These are phyloP conservation scores for Aspergillus ostianus DNA, from an alignment of 495 filamentous ascomycete species.

Conservation along the genomic window DNA sequence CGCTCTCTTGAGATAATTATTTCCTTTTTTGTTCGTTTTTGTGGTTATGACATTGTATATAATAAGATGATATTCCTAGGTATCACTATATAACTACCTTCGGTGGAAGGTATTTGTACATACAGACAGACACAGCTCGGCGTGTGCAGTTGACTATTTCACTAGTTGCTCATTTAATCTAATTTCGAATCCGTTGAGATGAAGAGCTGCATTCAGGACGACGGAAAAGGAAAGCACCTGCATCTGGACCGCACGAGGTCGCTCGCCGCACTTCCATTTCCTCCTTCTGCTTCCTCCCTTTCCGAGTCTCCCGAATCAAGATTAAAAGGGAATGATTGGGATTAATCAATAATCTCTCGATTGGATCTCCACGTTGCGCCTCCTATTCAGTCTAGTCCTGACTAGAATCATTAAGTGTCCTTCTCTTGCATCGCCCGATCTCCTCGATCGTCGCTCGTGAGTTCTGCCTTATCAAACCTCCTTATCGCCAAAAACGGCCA, in stretches of 20 bases:
- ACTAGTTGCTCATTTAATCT: too few species aligned
- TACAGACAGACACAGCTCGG: background rate
- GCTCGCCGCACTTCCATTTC: too few species aligned
- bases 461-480: background rate
- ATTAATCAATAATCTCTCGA: background rate
- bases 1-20: background rate
- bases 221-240: too few species aligned
- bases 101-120: background rate
- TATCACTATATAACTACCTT: background rate
- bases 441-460: background rate
- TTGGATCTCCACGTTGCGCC: background rate
- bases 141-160: too few species aligned
- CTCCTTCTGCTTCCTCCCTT: too few species aligned
- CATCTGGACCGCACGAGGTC: too few species aligned
- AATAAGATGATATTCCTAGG: background rate
- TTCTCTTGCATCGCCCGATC: background rate
- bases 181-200: too few species aligned
- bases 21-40: background rate
- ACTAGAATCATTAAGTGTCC: background rate
- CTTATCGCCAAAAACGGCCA: background rate
- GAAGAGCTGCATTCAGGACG: too few species aligned
- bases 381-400: background rate
- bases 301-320: background rate
- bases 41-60: background rate
- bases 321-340: background rate